These are phyloP conservation scores for Hypoxylon subgilvum DNA, from an alignment of 495 filamentous ascomycete species.

Conservation along the genomic window DNA sequence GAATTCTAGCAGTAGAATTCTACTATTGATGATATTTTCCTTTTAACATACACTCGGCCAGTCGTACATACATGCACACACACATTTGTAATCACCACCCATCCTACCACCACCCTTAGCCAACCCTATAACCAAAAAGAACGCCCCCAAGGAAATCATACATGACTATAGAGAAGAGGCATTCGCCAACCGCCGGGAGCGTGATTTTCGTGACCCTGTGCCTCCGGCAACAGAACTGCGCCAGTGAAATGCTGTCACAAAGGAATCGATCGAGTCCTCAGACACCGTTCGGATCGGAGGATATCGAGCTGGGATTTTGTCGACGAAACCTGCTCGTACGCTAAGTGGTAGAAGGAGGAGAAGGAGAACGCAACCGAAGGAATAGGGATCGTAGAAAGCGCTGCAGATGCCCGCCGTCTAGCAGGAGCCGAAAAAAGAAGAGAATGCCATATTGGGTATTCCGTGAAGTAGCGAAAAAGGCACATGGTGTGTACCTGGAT, in stretches of 20 bases:
- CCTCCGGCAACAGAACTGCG: conserved; percentile 25
- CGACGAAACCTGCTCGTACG: conserved; percentile 2
- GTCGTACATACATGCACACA: conserved; percentile 20
- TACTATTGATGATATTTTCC: conserved; percentile 7
- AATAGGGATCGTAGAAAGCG: conserved; percentile 3
- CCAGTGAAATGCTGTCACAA: conserved; percentile 30
- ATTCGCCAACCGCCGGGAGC: conserved; percentile 15
- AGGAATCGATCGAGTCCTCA: conserved; percentile 21
- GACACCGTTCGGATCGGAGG: conserved; percentile 29
- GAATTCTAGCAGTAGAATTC: conserved; percentile 12
- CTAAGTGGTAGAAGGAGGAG: conserved; percentile 7
- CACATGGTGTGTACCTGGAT: conserved; percentile 13
- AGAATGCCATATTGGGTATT: conserved; percentile 33
- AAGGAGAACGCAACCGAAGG: conserved; percentile 15
- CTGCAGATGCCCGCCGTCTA: conserved; percentile 29
- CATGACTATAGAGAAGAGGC: conserved; percentile 17
- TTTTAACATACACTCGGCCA: conserved; percentile 19
- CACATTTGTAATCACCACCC: conserved; percentile 1
- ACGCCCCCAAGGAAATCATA: conserved; percentile 26
- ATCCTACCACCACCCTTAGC: background rate
- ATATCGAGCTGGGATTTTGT: background rate
- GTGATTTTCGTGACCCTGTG: conserved; percentile 20
- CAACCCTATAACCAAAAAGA: conserved; percentile 25
- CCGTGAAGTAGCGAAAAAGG: conserved; percentile 23
- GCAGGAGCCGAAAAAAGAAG: conserved; percentile 16